Conservation (phyloP, 2,329 filamentous ascomycete species). For the Hymenoscyphus fraxineus region DNA sequence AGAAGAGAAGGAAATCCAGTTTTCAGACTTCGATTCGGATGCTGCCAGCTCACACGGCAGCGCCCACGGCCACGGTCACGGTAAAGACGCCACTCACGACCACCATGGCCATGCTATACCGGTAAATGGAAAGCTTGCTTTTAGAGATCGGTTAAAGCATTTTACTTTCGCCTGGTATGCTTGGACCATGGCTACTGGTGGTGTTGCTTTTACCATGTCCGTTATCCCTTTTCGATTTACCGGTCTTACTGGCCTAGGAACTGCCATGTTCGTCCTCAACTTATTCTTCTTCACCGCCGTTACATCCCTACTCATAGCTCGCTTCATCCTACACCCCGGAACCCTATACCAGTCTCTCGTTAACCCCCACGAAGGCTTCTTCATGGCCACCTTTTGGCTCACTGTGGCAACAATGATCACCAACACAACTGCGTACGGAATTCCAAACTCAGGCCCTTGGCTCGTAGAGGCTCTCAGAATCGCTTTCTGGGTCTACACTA, state of each 20-base stretch:
- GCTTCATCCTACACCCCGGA: constrained; percentile 59
- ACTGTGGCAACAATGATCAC: constrained; percentile 65
- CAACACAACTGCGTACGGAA: constrained; percentile 61
- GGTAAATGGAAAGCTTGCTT: constrained; percentile 9
- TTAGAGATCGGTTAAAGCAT: constrained; percentile 23
- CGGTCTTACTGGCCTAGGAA: constrained; percentile 61
- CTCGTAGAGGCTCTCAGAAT: constrained; percentile 57
- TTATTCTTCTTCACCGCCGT: constrained; percentile 60
- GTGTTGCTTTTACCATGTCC: constrained; percentile 61
- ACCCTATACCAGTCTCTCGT: constrained; percentile 53
- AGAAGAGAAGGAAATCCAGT: constrained; percentile 3
- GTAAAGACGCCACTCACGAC: constrained; percentile 13
- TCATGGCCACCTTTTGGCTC: constrained; percentile 69
- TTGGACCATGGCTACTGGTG: constrained; percentile 71
- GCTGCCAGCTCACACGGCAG: neutral
- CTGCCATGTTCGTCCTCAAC: constrained; percentile 66
- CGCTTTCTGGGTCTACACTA: constrained; percentile 67
- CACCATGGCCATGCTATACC: constrained; percentile 1
- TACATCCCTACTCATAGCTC: constrained; percentile 49
- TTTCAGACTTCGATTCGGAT: neutral
- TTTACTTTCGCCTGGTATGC: constrained; percentile 58
- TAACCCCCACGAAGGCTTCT: constrained; percentile 66
- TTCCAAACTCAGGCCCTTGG: constrained; percentile 50
- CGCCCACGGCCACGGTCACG: neutral
- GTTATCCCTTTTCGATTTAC: constrained; percentile 61